Percentiles rank a stretch among this genome's conserved stretches.
These are phyloP conservation scores for Sclerotinia spermophila DNA, from an alignment of 2,329 filamentous ascomycete genomes.

Conservation along the genomic window DNA sequence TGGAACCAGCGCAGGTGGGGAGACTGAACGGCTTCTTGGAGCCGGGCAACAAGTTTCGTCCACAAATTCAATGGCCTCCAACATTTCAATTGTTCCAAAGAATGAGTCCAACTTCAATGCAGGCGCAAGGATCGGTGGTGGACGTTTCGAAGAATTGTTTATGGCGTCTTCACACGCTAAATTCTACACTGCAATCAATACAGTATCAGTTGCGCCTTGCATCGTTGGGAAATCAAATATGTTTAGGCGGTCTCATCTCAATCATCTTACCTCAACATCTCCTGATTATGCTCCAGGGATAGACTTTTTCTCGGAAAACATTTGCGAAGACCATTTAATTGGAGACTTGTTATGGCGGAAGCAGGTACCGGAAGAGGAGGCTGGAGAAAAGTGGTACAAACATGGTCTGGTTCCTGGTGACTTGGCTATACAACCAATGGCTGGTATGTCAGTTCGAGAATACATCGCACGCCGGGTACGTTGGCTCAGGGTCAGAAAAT, in stretches of 20 bases:
- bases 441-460: constrained; percentile 69
- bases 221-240: constrained; percentile 97
- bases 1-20: constrained; percentile 34
- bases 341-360: constrained; percentile 85
- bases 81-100: constrained; percentile 31
- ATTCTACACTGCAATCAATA: constrained; percentile 97
- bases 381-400: constrained; percentile 56
- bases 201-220: constrained; percentile 84
- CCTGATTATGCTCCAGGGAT: constrained; percentile 60
- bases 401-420: constrained; percentile 84
- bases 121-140: constrained; percentile 56
- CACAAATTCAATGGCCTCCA: constrained; percentile 36
- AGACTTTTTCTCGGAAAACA: constrained; percentile 91
- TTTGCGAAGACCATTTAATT: constrained; percentile 96
- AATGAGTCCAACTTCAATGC: constrained; percentile 28
- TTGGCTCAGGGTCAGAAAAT: constrained; percentile 92
- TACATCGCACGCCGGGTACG: constrained; percentile 80
- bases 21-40: constrained; percentile 29
- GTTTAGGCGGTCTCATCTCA: constrained; percentile 89
- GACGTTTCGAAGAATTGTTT: constrained; percentile 89
- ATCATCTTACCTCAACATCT: constrained; percentile 58
- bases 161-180: constrained; percentile 92
- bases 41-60: constrained; percentile 28
- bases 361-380: constrained; percentile 48
- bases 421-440: constrained; percentile 84